Evolutionary conservation across 345 rosid species (phyloP), one percentile per base, ranked within the genome.

Genomic region (Streptanthus diversifolius): DNA sequence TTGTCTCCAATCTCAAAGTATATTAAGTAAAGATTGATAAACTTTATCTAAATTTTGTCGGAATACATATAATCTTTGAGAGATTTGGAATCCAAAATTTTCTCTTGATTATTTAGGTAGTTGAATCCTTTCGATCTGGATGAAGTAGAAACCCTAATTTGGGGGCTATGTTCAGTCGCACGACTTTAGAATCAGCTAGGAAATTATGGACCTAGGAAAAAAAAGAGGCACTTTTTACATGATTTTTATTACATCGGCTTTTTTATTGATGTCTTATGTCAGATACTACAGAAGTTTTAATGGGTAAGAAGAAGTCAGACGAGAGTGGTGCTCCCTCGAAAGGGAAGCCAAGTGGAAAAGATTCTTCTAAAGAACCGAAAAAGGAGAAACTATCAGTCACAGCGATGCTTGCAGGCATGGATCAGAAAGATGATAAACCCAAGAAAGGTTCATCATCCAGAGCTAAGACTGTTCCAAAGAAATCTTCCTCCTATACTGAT

Each of bases 341-440:
- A 64, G 75, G 64, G 18, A 90, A 88, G 77, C 65, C 83, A 30
- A 72, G 79, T 77, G 68, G 77, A 60, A 89, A 89, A 74, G 92
- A 87, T 7, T 70, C 65, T 41, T 29, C 85, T 1, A 85, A 83
- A 76, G 96, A 92, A 63, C 78, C 74, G 3, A 88, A 82, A 77
- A 81, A 77, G 61, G 92, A 88, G 82, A 90, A 83, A 68, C 12
- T 86, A 24, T 87, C 96, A 1, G 90, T 93, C 66, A 79, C 96
- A 22, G 93, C 90, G 29, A 83, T 86, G 92, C 88, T 93, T 71
- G 96, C 92, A 10, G 81, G 79, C 67, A 88, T 90, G 97, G 98
- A 93, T 70, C 85, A 82, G 77, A 93, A 84, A 81, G 81, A 83
- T 6, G 93, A 87, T 32, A 90, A 86, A 72, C 77, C 89, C 0